Base-by-base conservation (phyloP, 495 filamentous ascomycete genomes). In the Aspergillus conjunctus region DNA sequence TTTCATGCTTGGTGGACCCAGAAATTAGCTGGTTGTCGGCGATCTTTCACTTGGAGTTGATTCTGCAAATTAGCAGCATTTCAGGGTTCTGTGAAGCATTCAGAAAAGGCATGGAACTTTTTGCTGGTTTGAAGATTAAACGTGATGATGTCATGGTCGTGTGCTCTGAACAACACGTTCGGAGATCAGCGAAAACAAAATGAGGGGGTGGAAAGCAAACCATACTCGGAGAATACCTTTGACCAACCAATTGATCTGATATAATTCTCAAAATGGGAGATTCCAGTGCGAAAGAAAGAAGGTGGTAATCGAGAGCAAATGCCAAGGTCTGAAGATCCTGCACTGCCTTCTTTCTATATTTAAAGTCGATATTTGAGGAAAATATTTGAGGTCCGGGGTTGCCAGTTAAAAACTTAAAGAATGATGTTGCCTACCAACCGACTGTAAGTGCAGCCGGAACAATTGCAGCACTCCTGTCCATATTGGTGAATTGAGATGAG, bases 321-420 rank as follows among this genome's bases (percentile, higher is more conserved):
- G 44, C n/a, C 17, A 48, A 48, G 44, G n/a, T 54, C 14, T 41
- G 49, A 51, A 30, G 31, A 34, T 51, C 46, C 15, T 50, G 62
- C 62, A 54, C 62, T 57, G 62, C 62, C 62, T 54, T 26, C 45
- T 46, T 55, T 58, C 58, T 63, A 63, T 59, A 55, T 51, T 59
- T 48, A 31, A 15, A 32, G 22, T 51, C 14, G 49, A 20, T 15
- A 20, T 9, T 17, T 9, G 44, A 15, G 44, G 20, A 51, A 31
- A 21, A n/a, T 4, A 41, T 5, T 3, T 4, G 41, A 18, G 10
- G 17, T 22, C 41, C 10, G 32, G 1, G 41, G n/a, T 17, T n/a
- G 1, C 51, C 31, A 62, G 37, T 59, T 14, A 62, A 14, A 53
- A 3, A 10, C 30, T 22, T 21, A 45, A 37, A n/a, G 15, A 45